Percentiles rank a stretch among this genome's conserved stretches.
phyloP scores from a whole-genome alignment of 2,329 filamentous ascomycete genomes.

The Apiospora hydei region DNA sequence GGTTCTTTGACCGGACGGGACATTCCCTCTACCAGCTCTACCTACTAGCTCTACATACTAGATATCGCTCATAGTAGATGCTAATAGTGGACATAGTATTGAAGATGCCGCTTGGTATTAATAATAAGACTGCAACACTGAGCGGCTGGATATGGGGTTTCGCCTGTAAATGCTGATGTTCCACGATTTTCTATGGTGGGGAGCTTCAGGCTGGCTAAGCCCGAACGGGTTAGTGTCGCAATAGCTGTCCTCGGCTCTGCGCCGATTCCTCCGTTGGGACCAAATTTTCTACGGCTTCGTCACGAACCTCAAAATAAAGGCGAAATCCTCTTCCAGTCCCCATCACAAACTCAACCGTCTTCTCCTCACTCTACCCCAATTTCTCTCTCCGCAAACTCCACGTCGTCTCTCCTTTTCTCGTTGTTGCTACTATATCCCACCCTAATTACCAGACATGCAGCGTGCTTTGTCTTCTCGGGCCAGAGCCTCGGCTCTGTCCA shows the following conservation, averaged over 20 bases:
- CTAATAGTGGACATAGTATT: neutral
- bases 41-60: neutral
- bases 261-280: constrained; percentile 38
- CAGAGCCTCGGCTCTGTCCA: constrained; percentile 80
- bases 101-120: neutral
- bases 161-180: constrained; percentile 30
- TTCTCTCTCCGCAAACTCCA: constrained; percentile 34
- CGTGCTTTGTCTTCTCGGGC: constrained; percentile 85
- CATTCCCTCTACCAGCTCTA: neutral
- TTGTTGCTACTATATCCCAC: constrained; percentile 41
- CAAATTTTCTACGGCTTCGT: constrained; percentile 46
- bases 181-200: constrained; percentile 43
- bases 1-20: neutral
- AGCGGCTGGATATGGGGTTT: neutral
- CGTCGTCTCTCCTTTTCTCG: constrained; percentile 40
- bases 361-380: constrained; percentile 36
- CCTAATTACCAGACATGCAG: constrained; percentile 76
- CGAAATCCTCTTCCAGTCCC: constrained; percentile 30
- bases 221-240: constrained; percentile 39
- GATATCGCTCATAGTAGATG: neutral
- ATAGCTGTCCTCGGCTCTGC: constrained; percentile 27
- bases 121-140: neutral
- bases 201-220: constrained; percentile 38
- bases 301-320: constrained; percentile 34
- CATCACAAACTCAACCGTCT: constrained; percentile 34